Conservation (phyloP, 345 rosid genomes). For the Erodium maritimum region DNA sequence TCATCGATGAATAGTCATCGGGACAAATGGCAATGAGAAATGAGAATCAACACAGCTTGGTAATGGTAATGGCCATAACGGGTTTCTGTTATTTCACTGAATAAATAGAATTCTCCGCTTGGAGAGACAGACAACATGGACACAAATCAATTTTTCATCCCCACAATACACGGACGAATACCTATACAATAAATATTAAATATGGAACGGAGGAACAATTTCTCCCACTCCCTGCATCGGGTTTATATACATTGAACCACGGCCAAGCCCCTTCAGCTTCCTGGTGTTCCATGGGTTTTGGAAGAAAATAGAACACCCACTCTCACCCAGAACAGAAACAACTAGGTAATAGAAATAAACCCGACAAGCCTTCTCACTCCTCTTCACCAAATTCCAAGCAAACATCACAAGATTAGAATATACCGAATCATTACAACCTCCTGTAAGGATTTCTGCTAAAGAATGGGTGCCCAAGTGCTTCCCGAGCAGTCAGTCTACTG, state of each 20-base stretch:
- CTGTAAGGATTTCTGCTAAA: slow-evolving; percentile 34
- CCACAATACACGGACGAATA: not conserved
- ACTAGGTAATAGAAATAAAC: not conserved
- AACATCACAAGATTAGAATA: not conserved
- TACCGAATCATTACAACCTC: slow-evolving; percentile 15
- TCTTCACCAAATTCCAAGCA: not conserved
- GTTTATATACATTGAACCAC: slow-evolving; percentile 17
- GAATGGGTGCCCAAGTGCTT: slow-evolving; percentile 60
- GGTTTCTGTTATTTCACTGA: not conserved
- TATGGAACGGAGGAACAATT: not conserved
- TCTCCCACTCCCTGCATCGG: not conserved
- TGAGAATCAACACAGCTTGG: not conserved
- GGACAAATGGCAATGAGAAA: too few relatives aligned
- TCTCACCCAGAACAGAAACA: too few relatives aligned
- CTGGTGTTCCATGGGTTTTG: not conserved
- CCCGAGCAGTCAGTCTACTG: slow-evolving; percentile 33
- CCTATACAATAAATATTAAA: not conserved
- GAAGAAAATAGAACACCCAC: not conserved
- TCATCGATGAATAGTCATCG: too few relatives aligned
- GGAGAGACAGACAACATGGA: not conserved
- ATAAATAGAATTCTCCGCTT: not conserved
- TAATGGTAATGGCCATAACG: too few relatives aligned
- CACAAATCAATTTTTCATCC: not conserved
- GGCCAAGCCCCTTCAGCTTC: not conserved
- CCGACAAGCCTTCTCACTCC: slow-evolving; percentile 1